Evolutionary conservation across 805 yeast species (phyloP), one percentile per base, ranked within the genome.

Genomic region (Candida coquimbonensis): DNA sequence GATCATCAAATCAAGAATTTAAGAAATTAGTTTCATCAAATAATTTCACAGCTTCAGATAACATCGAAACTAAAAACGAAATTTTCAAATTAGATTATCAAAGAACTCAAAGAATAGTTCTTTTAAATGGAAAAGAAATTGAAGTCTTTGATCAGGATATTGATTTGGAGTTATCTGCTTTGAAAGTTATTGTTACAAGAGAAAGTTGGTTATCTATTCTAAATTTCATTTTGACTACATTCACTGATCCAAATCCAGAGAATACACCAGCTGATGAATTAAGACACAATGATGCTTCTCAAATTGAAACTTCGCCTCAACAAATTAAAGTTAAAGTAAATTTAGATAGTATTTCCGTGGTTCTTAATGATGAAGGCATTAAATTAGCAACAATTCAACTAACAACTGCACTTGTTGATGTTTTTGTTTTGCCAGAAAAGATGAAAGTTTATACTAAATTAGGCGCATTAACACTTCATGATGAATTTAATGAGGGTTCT

Each of bases 201-300:
- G 84, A 79, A 57, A 84, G 95, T 1, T 65, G 86, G 14, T 69
- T 93, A 49, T 83, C 95, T 1, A 67, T 93, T 13, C 65, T 91
- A 51, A 91, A 89, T 61, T 93, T 83, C 61, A 71, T 85, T 2
- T 68, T 90, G 56, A 85, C 88, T 39, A 93, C 98, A 0, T 93
- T 93, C 61, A 84, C 96, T 0, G 83, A 83, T 62, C 96, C 96
- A 0, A 74, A 78, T 50, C 81, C 84, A 1, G 77, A 77, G 7
- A 80, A 78, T 38, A 67, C 80, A 1, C 86, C 87, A 1, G 83
- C 89, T 0, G 90, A 83, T 65, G 79, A 71, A 29, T 68, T 84
- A 48, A 78, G 82, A 45, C 90, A 84, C 54, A 83, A 83, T 54
- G 75, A 75, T 50, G 77, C 72, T n/a, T 66, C 73, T 34, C 77